Base-by-base conservation (phyloP, 257 asterid genomes). In the Thymus mandschuricus region DNA sequence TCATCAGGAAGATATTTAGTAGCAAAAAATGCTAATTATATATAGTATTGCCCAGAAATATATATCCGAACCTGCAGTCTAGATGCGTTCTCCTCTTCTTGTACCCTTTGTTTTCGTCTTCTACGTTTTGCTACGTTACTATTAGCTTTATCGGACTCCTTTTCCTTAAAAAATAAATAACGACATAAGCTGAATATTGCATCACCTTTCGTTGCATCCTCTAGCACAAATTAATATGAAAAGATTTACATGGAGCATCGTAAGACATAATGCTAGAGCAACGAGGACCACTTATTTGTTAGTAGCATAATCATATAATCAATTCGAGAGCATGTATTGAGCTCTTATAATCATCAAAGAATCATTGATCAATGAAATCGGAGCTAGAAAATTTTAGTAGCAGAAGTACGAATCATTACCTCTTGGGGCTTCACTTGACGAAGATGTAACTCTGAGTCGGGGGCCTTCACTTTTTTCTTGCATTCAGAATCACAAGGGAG, bases 401-500 rank as follows among this genome's bases (percentile, higher is more conserved):
- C 61, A 38, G 34, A 61, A 41, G 35, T 29, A 61, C 13, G 28
- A 27, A 10, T 44, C 55, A 72, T 72, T 82, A 91, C 98, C 98
- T 87, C 92, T 0, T n/a, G 70, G 51, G 73, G 75, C 80, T 83
- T 89, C 51, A 84, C 13, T 79, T 84, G 89, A 59, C 98, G 95
- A 51, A 74, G 82, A 75, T 87, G 96, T 70, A 93, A 75, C 73
- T 84, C 95, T 1, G 92, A 27, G 55, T 86, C 91, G 3, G 81
- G 79, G 66, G 67, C 87, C 86, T 86, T 87, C 65, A 69, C 64
- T 79, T 85, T 87, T 81, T 87, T 85, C 87, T 79, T 82, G 85
- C 98, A 93, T 66, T 76, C 81, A 43, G 73, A 28, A 71, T 78
- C 85, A 79, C 98, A 93, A 52, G 92, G 92, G 70, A 93, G 83